phyloP scores from a whole-genome alignment of 2,329 filamentous ascomycete species.

The Ceratocystis harringtonii region DNA sequence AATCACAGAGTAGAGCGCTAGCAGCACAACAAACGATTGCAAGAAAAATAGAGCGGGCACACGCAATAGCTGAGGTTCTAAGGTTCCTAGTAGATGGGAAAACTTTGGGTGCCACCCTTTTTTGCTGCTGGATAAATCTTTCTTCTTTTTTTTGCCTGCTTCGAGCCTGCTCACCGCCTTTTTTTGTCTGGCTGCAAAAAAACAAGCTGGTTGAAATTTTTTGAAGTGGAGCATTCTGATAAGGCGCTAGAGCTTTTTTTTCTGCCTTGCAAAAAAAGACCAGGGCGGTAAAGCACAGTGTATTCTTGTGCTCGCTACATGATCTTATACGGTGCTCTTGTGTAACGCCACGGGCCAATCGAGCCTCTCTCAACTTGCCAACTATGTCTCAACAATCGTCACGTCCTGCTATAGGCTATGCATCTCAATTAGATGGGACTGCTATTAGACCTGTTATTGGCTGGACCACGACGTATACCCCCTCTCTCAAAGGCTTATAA shows the following conservation, averaged over 20 bases:
- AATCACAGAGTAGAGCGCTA: background rate
- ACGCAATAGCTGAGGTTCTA: background rate
- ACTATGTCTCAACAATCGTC: no score
- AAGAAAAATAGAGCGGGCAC: background rate
- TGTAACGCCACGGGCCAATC: background rate
- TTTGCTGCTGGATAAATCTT: background rate
- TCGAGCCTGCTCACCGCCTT: slow-evolving; percentile 16
- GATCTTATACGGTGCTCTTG: background rate
- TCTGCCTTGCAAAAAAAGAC: slow-evolving; percentile 6
- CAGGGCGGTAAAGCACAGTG: background rate
- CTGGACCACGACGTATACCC: no score
- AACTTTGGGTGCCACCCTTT: background rate
- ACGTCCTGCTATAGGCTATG: no score
- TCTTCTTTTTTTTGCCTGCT: background rate
- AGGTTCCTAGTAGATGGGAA: slow-evolving; percentile 1
- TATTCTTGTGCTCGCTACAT: background rate
- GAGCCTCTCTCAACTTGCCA: no score
- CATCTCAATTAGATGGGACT: no score
- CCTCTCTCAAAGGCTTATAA: background rate
- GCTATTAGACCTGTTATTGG: no score
- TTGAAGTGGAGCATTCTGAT: slow-evolving; percentile 12
- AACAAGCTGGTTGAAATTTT: slow-evolving; percentile 10
- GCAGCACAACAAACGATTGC: background rate
- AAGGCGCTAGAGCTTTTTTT: slow-evolving; percentile 13
- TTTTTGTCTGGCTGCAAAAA: slow-evolving; percentile 15